Base-by-base conservation (phyloP, 2,329 filamentous ascomycete genomes). In the Pezicula neosporulosa region DNA sequence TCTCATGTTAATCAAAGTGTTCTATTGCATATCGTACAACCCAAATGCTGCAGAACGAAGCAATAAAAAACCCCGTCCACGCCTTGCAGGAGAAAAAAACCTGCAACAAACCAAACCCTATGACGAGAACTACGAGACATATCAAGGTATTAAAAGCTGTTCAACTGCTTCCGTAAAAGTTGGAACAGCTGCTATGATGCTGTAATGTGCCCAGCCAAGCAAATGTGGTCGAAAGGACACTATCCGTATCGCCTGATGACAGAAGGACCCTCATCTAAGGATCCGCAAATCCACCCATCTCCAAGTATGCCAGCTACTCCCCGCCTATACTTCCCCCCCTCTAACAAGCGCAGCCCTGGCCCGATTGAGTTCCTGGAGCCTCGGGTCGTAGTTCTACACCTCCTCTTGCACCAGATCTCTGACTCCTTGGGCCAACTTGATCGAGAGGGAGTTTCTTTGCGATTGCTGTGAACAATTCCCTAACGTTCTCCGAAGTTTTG, bases 401-500 rank as follows among this genome's bases (percentile, higher is more conserved):
- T 27, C 58, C 61, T 51, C 68, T 61, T 60, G 80, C 77, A 58
- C 79, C 81, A 52, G 81, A 73, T 62, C 92, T 81, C 67, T 92
- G 79, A 70, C 92, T 92, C 68, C 93, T 84, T 57, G 93, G 90
- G n/a, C 92, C 93, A 47, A 86, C 92, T 73, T 97, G 94, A 68
- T 99, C 94, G 62, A 97, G 85, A 30, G 94, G 94, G 59, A 99
- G 80, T 75, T 96, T 97, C 86, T 93, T 96, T 56, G 94, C 94
- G 68, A 99, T 97, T 52, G 91, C 91, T 39, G 93, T 97, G 74
- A 99, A 99, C 48, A 99, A 80, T 63, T 97, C 94, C 65, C 86
- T 83, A 50, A 99, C 94, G 64, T 99, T 99, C 74, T 96, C 91
- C 52, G 91, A 88, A 36, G 93, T 96, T 80, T 99, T 99, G 60